Evolutionary conservation across 192 early-diverging fungal species (phyloP).

Genomic region (Coemansia sp.): DNA sequence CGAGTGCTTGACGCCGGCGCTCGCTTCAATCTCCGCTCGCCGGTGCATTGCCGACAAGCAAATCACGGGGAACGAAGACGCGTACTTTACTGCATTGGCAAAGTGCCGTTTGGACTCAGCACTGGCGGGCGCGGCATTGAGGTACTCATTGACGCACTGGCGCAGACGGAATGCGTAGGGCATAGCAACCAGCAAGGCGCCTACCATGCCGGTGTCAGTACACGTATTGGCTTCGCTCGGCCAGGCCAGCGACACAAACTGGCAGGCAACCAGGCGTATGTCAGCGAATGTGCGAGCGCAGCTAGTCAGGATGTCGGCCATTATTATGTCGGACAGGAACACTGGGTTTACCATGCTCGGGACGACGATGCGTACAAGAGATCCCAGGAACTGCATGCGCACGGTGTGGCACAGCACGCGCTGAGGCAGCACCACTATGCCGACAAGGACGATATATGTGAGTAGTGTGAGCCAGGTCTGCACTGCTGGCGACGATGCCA

Average conservation of each 20-base stretch:
- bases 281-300: conserved; percentile 92
- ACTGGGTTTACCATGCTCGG: conserved; percentile 58
- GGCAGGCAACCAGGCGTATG: conserved; percentile 62
- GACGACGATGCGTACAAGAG: conserved; percentile 43
- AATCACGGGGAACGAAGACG: conserved; percentile 65
- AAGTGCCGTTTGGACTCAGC: conserved; percentile 69
- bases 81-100: conserved; percentile 93
- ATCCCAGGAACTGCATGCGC: conserved; percentile 42
- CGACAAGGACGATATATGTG: conserved; percentile 32
- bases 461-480: conserved; percentile 34
- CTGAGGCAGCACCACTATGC: conserved; percentile 36
- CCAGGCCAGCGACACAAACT: conserved; percentile 60
- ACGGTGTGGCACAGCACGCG: conserved; percentile 34
- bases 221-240: conserved; percentile 13
- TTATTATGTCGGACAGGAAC: conserved; percentile 77
- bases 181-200: conserved; percentile 34
- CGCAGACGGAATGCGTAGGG: conserved; percentile 57
- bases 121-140: conserved; percentile 25
- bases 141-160: conserved; percentile 58
- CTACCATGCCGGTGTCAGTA: conserved; percentile 23
- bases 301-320: conserved; percentile 95
- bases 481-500: conserved; percentile 11
- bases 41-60: conserved; percentile 40
- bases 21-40: conserved; percentile 9
- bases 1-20: conserved; percentile 22